Evolutionary conservation across 2,329 filamentous ascomycete species (phyloP), one percentile per base, ranked within the genome.

Genomic region (Aureobasidium sp.): DNA sequence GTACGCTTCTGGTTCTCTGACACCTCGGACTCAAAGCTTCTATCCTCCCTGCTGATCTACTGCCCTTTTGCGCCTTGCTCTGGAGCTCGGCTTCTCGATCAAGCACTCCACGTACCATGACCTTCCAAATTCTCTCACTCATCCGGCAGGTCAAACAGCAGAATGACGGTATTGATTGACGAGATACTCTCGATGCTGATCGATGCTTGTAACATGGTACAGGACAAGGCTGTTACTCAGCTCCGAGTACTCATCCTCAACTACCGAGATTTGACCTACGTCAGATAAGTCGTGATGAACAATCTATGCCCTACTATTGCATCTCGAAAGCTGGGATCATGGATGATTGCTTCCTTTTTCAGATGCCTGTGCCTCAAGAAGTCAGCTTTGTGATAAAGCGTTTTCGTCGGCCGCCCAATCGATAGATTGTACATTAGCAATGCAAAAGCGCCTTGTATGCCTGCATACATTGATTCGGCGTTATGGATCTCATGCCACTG

Each of bases 21-120:
- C 53, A 57, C 53, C 53, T 57, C 53, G 53, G 53, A 44, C 53
- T 45, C 25, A 45, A 57, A 44, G 25, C 41, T 44, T 57, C 39
- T 44, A 17, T n/a, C 5, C 29, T 45, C 22, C 17, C 39, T 57
- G 39, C 53, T 36, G 53, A 44, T 57, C 53, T 36, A 34, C 29
- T 41, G 14, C 20, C 45, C 14, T 25, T 29, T 31, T 48, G 27
- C 39, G 42, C 27, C 27, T 45, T 34, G 53, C 12, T 20, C n/a
- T 5, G 25, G n/a, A 29, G 25, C n/a, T 31, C 14, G 41, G 27
- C 39, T 34, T 27, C 12, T 57, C 39, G 22, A 36, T n/a, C 22
- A 25, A 15, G 39, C 11, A 27, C 7, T 17, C 8, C 5, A 12
- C 25, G n/a, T 2, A 34, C 9, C 14, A 17, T 29, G 17, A 39